Base-by-base conservation (phyloP, 2,329 filamentous ascomycete genomes). In the Hypoxylon sp. region DNA sequence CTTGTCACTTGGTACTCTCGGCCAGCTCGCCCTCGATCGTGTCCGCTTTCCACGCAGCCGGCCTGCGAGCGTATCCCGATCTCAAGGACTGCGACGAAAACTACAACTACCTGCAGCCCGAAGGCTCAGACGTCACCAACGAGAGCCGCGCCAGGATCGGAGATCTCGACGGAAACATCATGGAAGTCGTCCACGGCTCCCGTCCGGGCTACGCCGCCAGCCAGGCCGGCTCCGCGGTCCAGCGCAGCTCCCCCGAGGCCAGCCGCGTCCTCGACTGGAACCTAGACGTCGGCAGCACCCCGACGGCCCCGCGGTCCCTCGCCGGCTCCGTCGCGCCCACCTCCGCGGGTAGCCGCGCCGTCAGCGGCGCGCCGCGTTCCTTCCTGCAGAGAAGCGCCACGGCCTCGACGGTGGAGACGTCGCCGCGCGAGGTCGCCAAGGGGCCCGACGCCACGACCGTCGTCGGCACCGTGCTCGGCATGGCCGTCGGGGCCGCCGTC, bases 81-180 rank as follows among this genome's bases (percentile, higher is more conserved):
- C 82, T 66, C 78, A 79, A 67, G 45, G 77, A 69, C 78, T 84
- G 54, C 81, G 83, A 69, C 74, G 78, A 15, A 48, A 69, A 70
- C 60, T 62, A 55, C 45, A 64, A 67, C 50, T 67, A 70, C 49
- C 47, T 68, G 40, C 59, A 60, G 46, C 42, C 69, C 49, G 62
- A 64, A 49, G 55, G 51, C 40, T 48, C 65, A n/a, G 67, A 64
- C 21, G 35, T 62, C 5, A 69, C 68, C 70, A 73, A 71, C 64
- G 76, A 75, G 62, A 74, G 67, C 64, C 73, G 69, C 76, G 83
- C 74, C 78, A 85, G 77, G 81, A 87, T 92, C 35, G 82, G 86
- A 58, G 92, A 96, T 74, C 82, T 91, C 51, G 91, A 96, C 76
- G 90, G 90, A 47, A 96, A 96, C 77, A 89, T 84, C 66, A 87